Evolutionary conservation across 2,329 filamentous ascomycete species (phyloP).

Genomic region (Curvularia spicifera): DNA sequence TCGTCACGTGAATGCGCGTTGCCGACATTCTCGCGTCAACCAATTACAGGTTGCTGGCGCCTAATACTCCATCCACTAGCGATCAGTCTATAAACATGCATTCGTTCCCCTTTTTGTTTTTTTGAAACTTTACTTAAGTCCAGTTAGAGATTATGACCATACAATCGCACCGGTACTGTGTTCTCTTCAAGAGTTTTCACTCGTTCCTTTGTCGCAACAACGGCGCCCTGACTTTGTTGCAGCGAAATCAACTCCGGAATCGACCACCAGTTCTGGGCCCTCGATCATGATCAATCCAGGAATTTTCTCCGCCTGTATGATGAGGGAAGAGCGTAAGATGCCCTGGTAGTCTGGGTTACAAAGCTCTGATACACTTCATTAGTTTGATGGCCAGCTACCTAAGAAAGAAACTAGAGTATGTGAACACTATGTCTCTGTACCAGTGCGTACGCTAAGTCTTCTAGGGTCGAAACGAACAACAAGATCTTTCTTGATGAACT

Average conservation of each 20-base stretch:
- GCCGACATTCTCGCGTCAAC: neutral
- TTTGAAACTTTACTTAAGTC: neutral
- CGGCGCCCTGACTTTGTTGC: neutral
- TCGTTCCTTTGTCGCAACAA: neutral
- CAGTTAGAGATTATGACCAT: neutral
- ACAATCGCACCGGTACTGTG: slow-evolving; percentile 1
- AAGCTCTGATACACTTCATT: neutral
- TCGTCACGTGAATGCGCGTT: slow-evolving; percentile 7
- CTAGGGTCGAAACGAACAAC: neutral
- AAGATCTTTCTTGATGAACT: neutral
- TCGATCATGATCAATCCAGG: slow-evolving; percentile 1
- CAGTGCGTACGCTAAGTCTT: neutral
- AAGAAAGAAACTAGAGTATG: neutral
- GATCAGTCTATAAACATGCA: neutral
- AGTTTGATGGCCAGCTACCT: neutral
- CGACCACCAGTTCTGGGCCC: slow-evolving; percentile 3
- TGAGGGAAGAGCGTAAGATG: slow-evolving; percentile 9
- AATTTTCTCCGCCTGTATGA: slow-evolving; percentile 2
- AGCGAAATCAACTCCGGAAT: neutral
- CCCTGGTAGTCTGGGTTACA: neutral
- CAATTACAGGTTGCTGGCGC: neutral
- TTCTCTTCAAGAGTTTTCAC: neutral
- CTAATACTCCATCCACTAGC: neutral
- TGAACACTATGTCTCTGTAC: neutral
- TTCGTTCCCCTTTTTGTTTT: neutral